Evolutionary conservation across 2,329 filamentous ascomycete genomes (phyloP), one percentile per base, ranked within the genome.

Genomic region (Nothophoma quercina): DNA sequence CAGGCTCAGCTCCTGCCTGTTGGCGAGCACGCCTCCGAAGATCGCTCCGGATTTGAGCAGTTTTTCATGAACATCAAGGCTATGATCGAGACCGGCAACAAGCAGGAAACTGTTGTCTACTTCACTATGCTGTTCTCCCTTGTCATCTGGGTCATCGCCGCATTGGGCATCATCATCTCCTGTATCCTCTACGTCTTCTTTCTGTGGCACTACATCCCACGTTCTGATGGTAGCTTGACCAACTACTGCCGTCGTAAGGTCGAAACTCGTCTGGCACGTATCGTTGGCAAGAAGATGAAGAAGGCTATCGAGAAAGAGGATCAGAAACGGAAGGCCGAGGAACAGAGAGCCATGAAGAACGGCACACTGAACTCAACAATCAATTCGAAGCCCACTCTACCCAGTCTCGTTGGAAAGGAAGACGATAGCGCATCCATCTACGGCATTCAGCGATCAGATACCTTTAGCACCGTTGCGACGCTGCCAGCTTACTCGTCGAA

Each of bases 161-260:
- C 89, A 5, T 70, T 98, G 46, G 82, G 79, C 50, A 81, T 98
- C 42, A 77, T 93, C n/a, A 69, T 90, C 8, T 91, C 90, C 0
- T 78, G 87, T 18, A 65, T 96, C 1, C 86, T 96, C 55, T 98
- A 96, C 75, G 75, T 96, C 29, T 85, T 91, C 65, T 99, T 96
- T 74, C 82, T 99, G 5, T 96, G 90, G 84, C 90, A 95, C 74
- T 95, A 93, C 76, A 93, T 99, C 56, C 92, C 93, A 1, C 83
- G 84, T 28, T 81, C 85, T 9, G 92, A 97, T 67, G 91, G 91
- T 5, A 88, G 89, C 7, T 81, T 99, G 23, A 85, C 86, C 5
- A 87, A 87, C 21, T 99, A 96, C 77, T 98, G 95, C 72, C 88
- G 90, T 56, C 88, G 92, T 36, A 98, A 98, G 78, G 88, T 96